Evolutionary conservation across 2,329 filamentous ascomycete species (phyloP), one percentile per base, ranked within the genome.

Genomic region (Teratosphaeria zuluensis): DNA sequence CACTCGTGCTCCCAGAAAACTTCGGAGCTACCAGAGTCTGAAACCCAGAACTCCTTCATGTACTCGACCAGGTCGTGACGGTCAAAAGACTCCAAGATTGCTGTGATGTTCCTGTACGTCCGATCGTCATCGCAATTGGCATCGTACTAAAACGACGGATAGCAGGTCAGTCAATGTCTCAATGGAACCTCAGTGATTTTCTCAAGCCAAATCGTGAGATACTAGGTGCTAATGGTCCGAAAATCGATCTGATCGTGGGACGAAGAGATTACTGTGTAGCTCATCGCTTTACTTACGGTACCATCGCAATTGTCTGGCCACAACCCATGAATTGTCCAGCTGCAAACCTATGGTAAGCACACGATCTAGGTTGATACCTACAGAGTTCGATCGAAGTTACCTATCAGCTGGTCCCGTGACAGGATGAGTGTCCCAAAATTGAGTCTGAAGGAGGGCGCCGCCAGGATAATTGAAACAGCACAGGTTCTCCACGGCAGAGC

Each of bases 381-480:
- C 9, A 19, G 4, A 8, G 21, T 48, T 16, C 42, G 6, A 21
- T 14, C 42, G 4, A 48, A 21, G 4, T 19, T 21, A 48, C 42
- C 42, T 85, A 68, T 89, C 81, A 55, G 73, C 73, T 1, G 88
- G 87, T 0, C 88, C 87, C 3, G 83, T 81, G 1, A 80, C 75
- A 1, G 86, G 86, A 59, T 80, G 70, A 0, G 83, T 81, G 68
- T 91, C 87, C 88, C 88, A 91, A 74, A 91, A 90, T 66, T 91
- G 88, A 1, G 88, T 90, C 71, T 84, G 82, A 4, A 90, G 78
- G 52, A 91, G 74, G 62, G 88, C 82, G 7, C 88, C 88, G 3
- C 86, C 84, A 0, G 87, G 87, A 24, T 82, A 78, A 67, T 88
- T 88, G 76, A 90, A 88, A 74, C 88, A 91, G 76, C 88, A 91